Conservation (phyloP, 176 grass and related monocot genomes). For the Juncus effusus region DNA sequence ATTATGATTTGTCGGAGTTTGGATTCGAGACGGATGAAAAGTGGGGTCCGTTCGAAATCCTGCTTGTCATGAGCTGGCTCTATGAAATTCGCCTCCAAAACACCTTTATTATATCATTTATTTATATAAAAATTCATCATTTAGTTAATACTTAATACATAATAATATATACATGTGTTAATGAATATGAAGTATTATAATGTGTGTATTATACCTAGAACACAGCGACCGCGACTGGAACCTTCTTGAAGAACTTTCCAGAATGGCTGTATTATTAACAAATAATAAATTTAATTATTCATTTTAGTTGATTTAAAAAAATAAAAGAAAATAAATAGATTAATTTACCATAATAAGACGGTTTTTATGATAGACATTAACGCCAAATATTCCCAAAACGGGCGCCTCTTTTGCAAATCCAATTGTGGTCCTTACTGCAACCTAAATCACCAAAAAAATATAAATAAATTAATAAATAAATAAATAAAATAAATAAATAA, state of each 20-base stretch:
- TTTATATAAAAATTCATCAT: constrained; percentile 19
- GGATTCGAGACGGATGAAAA: constrained; percentile 78
- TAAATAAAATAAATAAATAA: background rate
- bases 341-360: constrained; percentile 83
- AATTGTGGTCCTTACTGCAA: constrained; percentile 56
- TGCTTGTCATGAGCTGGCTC: constrained; percentile 99
- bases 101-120: constrained; percentile 50
- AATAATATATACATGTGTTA: constrained; percentile 23
- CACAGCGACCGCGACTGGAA: constrained; percentile 89
- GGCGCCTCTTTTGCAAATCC: constrained; percentile 98
- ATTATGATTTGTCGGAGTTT: constrained; percentile 85
- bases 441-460: constrained; percentile 44
- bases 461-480: constrained; percentile 3
- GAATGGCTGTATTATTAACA: constrained; percentile 58
- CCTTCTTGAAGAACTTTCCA: constrained; percentile 98
- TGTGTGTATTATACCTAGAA: constrained; percentile 51
- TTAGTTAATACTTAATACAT: constrained; percentile 6
- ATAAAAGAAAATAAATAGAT: background rate
- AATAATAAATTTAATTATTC: background rate
- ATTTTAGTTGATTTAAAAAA: background rate
- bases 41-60: constrained; percentile 90
- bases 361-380: constrained; percentile 98
- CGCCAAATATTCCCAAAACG: constrained; percentile 90
- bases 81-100: constrained; percentile 97
- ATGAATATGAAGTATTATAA: constrained; percentile 1